Conservation (phyloP, 2,329 filamentous ascomycete genomes). For the Ilyonectria robusta region DNA sequence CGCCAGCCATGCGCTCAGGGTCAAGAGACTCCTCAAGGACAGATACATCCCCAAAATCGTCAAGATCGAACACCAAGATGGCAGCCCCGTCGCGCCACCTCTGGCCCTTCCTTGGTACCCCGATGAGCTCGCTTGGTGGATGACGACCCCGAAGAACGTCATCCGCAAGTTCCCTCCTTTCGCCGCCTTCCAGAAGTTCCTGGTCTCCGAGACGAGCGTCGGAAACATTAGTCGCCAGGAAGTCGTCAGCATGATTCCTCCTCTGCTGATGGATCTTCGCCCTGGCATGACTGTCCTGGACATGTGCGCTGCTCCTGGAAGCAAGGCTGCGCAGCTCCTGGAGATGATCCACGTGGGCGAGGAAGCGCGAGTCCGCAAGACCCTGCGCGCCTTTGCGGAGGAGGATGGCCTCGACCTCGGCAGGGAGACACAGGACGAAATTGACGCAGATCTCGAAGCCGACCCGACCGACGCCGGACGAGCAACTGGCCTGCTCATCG, state of each 20-base stretch:
- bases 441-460: conserved; percentile 67
- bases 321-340: conserved; percentile 95
- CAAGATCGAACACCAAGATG: conserved; percentile 86
- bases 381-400: conserved; percentile 74
- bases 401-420: conserved; percentile 71
- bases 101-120: conserved; percentile 92
- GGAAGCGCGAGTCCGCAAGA: conserved; percentile 85
- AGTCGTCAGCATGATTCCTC: conserved; percentile 98
- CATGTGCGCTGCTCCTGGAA: conserved; percentile 96
- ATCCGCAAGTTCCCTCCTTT: conserved; percentile 95
- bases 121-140: conserved; percentile 94
- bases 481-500: conserved; percentile 91
- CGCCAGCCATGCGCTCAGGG: conserved; percentile 86
- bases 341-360: conserved; percentile 96
- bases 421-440: conserved; percentile 62
- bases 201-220: conserved; percentile 96
- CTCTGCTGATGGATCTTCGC: conserved; percentile 89
- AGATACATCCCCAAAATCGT: conserved; percentile 93
- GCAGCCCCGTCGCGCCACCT: conserved; percentile 84
- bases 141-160: conserved; percentile 98
- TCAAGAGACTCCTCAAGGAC: conserved; percentile 89
- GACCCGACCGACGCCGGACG: conserved; percentile 83
- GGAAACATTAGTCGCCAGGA: conserved; percentile 98
- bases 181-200: conserved; percentile 95
- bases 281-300: conserved; percentile 95